Conservation (phyloP, 2,329 filamentous ascomycete genomes). For the Dothiorella sarmentorum region DNA sequence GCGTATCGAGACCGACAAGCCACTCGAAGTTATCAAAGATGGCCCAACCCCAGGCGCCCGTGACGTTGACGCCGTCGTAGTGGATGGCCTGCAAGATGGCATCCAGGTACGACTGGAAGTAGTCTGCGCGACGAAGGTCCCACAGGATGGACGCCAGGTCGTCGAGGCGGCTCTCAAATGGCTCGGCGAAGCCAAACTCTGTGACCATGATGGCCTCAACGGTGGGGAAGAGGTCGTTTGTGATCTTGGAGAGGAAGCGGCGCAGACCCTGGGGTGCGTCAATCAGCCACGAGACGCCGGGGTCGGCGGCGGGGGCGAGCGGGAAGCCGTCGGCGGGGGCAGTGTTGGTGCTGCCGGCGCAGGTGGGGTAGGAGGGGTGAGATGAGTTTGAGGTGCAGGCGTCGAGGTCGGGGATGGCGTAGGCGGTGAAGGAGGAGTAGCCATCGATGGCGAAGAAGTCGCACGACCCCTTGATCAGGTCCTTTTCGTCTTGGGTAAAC, state of each 20-base stretch:
- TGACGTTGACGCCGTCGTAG: conserved; percentile 41
- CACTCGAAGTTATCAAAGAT: conserved; percentile 45
- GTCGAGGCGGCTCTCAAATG: conserved; percentile 36
- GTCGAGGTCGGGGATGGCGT: conserved; percentile 28
- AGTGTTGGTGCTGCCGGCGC: conserved; percentile 33
- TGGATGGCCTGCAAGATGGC: conserved; percentile 38
- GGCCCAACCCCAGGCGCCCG: conserved; percentile 42
- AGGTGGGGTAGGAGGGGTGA: conserved; percentile 41
- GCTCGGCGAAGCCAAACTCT: conserved; percentile 44
- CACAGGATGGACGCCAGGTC: conserved; percentile 34
- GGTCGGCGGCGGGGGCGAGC: conserved; percentile 43
- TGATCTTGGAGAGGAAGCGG: conserved; percentile 42
- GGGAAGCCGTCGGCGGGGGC: conserved; percentile 45
- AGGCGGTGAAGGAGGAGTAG: conserved; percentile 30
- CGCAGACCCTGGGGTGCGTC: conserved; percentile 40
- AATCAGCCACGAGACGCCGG: conserved; percentile 42
- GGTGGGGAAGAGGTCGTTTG: conserved; percentile 41
- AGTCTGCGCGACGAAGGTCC: conserved; percentile 41
- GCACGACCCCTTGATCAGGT: conserved; percentile 42
- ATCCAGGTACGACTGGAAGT: conserved; percentile 42
- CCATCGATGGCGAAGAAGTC: conserved; percentile 44
- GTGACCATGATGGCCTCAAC: conserved; percentile 41
- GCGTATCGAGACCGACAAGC: conserved; percentile 33
- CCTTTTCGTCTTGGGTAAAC: conserved; percentile 39
- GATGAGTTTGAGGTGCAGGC: conserved; percentile 40